Conservation (phyloP, 805 yeast species). For the Metschnikowia drakensbergensis region DNA sequence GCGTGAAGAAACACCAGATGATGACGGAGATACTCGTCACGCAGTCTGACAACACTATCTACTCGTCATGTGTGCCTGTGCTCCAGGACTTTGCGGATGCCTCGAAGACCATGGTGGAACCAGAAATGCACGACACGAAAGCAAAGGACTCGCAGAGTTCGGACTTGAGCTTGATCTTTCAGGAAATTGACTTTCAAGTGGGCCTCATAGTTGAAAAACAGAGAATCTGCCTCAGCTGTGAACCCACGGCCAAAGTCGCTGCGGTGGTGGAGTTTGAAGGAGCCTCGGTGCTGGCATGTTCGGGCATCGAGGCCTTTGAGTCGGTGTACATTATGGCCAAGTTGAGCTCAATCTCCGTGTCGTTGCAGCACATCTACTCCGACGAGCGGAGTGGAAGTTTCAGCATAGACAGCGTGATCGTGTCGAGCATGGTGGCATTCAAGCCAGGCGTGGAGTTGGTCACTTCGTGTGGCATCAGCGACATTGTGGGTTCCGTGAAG, state of each 20-base stretch:
- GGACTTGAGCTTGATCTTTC: constrained; percentile 39
- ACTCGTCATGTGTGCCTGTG: constrained; percentile 77
- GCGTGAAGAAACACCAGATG: constrained; percentile 41
- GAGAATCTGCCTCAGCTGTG: constrained; percentile 76
- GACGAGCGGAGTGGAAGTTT: constrained; percentile 82
- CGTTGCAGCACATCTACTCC: constrained; percentile 86
- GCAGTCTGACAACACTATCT: constrained; percentile 66
- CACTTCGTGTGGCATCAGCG: constrained; percentile 51
- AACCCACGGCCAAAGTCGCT: constrained; percentile 89
- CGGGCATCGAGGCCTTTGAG: constrained; percentile 29
- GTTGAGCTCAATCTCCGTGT: constrained; percentile 57
- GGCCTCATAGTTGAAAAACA: constrained; percentile 70
- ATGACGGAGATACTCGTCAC: constrained; percentile 56
- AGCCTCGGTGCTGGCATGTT: constrained; percentile 54
- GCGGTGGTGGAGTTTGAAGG: constrained; percentile 75
- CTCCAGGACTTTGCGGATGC: constrained; percentile 55
- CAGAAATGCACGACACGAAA: constrained; percentile 4
- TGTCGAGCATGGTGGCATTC: constrained; percentile 47
- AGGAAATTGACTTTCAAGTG: constrained; percentile 57
- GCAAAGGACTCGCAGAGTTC: constrained; percentile 17
- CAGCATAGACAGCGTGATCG: constrained; percentile 39
- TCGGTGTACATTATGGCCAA: constrained; percentile 26
- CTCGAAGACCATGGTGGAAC: constrained; percentile 45
- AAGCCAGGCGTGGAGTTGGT: constrained; percentile 39
- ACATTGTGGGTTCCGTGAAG: constrained; percentile 61